Conservation (phyloP, 306 rosid species). For the Lathyrus aphaca region DNA sequence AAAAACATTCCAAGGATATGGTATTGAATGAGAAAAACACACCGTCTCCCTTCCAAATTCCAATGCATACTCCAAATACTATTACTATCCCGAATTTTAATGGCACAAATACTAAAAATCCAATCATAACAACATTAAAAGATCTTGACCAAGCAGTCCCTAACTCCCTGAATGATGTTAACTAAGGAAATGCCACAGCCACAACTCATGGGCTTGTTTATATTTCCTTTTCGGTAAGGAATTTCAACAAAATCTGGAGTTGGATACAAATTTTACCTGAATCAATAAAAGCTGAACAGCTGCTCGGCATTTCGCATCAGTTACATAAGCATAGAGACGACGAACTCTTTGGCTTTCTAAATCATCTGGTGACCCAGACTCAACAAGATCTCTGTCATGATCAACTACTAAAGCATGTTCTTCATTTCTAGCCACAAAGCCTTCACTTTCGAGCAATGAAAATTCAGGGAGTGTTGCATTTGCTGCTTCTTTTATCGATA, state of each 20-base stretch:
- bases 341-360: constrained; percentile 50
- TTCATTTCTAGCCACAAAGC: constrained; percentile 42
- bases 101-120: constrained; percentile 17
- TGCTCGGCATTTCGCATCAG: constrained; percentile 88
- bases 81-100: constrained; percentile 15
- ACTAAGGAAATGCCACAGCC: constrained; percentile 11
- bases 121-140: not conserved
- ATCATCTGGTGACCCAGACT: constrained; percentile 55
- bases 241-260: constrained; percentile 9
- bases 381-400: constrained; percentile 54
- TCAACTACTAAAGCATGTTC: constrained; percentile 52
- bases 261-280: constrained; percentile 67
- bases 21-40: constrained; percentile 16
- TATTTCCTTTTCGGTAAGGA: constrained; percentile 5
- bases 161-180: not conserved
- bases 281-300: constrained; percentile 94
- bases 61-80: constrained; percentile 3
- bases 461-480: constrained; percentile 85
- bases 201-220: constrained; percentile 10
- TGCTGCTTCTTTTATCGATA: constrained; percentile 85
- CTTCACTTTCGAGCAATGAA: constrained; percentile 59
- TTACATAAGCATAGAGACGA: constrained; percentile 59
- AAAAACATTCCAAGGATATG: constrained; percentile 5
- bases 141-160: constrained; percentile 26
- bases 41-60: not conserved